phyloP scores from a whole-genome alignment of 495 filamentous ascomycete genomes.

The Podospora pseudocomata region DNA sequence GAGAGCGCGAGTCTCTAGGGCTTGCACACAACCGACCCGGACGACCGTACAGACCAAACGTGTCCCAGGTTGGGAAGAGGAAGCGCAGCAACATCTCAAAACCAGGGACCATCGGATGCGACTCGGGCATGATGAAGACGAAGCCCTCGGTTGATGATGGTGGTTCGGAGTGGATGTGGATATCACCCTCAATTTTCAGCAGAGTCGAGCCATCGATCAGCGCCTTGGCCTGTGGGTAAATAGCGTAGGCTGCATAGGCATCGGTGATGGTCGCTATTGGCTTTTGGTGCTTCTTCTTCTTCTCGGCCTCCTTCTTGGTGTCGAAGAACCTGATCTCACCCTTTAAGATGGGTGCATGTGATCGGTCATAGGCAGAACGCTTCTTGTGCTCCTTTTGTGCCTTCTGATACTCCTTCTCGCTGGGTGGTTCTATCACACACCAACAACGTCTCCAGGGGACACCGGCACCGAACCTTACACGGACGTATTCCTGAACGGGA shows the following conservation, averaged over 20 bases:
- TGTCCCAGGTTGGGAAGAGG: slow-evolving; percentile 91
- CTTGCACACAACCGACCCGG: slow-evolving; percentile 85
- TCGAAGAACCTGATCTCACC: slow-evolving; percentile 95
- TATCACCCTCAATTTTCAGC: slow-evolving; percentile 87
- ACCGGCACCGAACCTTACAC: slow-evolving; percentile 92
- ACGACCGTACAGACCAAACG: slow-evolving; percentile 87
- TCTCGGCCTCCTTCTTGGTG: slow-evolving; percentile 62
- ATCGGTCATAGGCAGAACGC: slow-evolving; percentile 74
- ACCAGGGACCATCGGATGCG: slow-evolving; percentile 81
- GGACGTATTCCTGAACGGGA: slow-evolving; percentile 86
- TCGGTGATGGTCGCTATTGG: slow-evolving; percentile 91
- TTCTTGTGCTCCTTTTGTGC: slow-evolving; percentile 81
- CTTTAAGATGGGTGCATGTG: slow-evolving; percentile 59
- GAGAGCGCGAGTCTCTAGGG: slow-evolving; percentile 73
- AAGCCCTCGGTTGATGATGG: slow-evolving; percentile 80
- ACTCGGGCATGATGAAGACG: slow-evolving; percentile 97
- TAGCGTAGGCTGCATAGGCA: slow-evolving; percentile 87
- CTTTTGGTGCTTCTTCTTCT: slow-evolving; percentile 76
- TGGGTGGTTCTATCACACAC: slow-evolving; percentile 89
- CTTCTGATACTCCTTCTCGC: slow-evolving; percentile 86
- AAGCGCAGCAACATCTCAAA: slow-evolving; percentile 97
- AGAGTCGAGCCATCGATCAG: slow-evolving; percentile 92
- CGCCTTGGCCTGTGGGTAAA: slow-evolving; percentile 90
- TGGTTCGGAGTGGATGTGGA: slow-evolving; percentile 75
- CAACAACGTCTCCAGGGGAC: slow-evolving; percentile 96